Evolutionary conservation across 768 basidiomycete genomes (phyloP), one percentile per base, ranked within the genome.

Genomic region (Tulasnella sp.): DNA sequence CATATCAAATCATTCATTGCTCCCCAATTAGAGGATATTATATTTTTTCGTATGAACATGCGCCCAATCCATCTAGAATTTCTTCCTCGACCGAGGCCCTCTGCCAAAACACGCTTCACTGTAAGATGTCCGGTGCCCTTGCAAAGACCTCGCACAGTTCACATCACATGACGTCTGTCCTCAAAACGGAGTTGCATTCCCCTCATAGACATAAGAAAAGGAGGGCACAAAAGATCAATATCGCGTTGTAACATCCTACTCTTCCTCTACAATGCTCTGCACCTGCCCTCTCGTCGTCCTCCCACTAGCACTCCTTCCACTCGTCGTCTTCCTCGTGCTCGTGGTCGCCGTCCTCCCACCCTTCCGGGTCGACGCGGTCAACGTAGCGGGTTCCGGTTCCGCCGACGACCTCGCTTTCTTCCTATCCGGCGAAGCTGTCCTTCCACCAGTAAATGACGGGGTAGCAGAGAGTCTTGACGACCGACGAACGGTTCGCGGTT

Each of bases 381-480:
- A 15, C 29, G 61, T 67, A 7, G 61, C 32, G 32, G 29, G 26
- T 26, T 67, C 61, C 26, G 61, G 61, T 67, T 67, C 61, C 61
- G 61, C 61, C 11, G 61, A 67, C 61, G 61, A 67, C 61, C 61
- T 67, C 61, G 61, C 61, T 18, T 67, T 67, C 61, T 67, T 67
- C 29, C 61, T 3, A 35, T 67, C 61, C 6, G 61, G 61, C 6
- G 61, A 67, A 13, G 61, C 61, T 13, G 26, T 26, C 26, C 61
- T 67, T 13, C 61, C 61, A 67, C 61, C 61, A 7, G 61, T 67
- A 13, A 15, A 29, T 4, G 61, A 67, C 29, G 75, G 75, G 37
- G 75, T 57, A 2, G 42, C 75, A 9, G 75, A 76, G 48, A 76
- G 75, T 35, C 75, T 76, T 57, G 75, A 76, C 11, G 75, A 76